Base-by-base conservation (phyloP, 805 yeast genomes). In the Metschnikowia reukaufii region DNA sequence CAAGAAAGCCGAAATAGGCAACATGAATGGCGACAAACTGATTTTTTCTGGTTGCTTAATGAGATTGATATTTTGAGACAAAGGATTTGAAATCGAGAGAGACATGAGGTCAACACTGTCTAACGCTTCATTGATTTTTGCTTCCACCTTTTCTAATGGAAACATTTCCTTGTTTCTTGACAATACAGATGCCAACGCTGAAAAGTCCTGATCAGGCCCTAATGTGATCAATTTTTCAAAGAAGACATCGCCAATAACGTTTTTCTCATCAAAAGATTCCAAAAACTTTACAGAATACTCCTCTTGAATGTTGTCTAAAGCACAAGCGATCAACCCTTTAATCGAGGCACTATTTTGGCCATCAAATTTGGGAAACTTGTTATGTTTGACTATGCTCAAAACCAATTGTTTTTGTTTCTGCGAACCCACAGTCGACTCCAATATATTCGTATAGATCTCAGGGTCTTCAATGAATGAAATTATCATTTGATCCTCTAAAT, bases 51-150 rank as follows among this genome's bases (percentile, higher is more conserved):
- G 20, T 7, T 35, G 27, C 3, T 34, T 30, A 16, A 63, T 49
- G 33, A 73, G 61, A 39, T 68, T 71, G 1, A 75, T 62, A 44
- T 69, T 74, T 10, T 68, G 64, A 20, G 66, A 74, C 39, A 81
- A 56, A 1, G 80, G 72, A 53, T 78, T 79, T 0, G 80, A 75
- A 20, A 79, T 56, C 0, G 83, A 58, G 17, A 80, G 49, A 34
- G 69, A 61, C 12, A 39, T 29, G 23, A 54, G 49, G 34, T 56
- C 59, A 10, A 52, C 39, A 6, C 38, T 30, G 2, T 33, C 34
- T 8, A 50, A 21, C 4, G 65, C 57, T 0, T 27, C 21, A 9
- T 21, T 18, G 18, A 66, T 42, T 6, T 29, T 37, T 3, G 58
- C 56, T 0, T 58, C 53, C 1, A 81, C 58, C n/a, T 60, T 58